Conservation (phyloP, 2,329 filamentous ascomycete species). For the Aspergillus fischeri region DNA sequence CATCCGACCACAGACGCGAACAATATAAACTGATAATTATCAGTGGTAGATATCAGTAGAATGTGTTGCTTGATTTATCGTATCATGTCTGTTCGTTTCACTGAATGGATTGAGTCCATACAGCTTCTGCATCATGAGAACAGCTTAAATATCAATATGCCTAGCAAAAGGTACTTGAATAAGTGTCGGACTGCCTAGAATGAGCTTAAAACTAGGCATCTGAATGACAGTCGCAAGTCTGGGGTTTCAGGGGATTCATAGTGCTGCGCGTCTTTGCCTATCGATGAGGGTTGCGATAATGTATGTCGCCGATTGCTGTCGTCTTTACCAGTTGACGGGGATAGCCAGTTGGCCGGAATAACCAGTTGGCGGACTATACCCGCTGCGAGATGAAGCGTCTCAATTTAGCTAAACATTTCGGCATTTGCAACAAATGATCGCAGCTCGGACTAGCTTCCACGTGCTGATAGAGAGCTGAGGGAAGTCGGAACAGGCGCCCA, state of each 20-base stretch:
- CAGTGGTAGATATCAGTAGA: too few relatives aligned
- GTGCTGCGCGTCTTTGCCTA: neutral
- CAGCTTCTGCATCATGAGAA: too few relatives aligned
- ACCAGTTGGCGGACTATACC: neutral
- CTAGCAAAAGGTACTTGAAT: too few relatives aligned
- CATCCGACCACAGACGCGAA: too few relatives aligned
- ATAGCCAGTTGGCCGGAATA: neutral
- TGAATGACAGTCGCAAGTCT: neutral
- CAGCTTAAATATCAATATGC: too few relatives aligned
- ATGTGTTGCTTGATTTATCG: too few relatives aligned
- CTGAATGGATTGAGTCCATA: too few relatives aligned
- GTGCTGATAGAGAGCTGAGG: slow-evolving; percentile 21
- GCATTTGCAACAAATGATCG: neutral
- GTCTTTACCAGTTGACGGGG: neutral
- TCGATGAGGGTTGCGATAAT: too few relatives aligned
- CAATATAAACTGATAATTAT: too few relatives aligned
- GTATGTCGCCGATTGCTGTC: neutral
- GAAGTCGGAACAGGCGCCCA: slow-evolving; percentile 6
- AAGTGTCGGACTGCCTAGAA: too few relatives aligned
- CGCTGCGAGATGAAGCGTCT: neutral
- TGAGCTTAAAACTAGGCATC: neutral
- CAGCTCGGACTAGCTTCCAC: slow-evolving; percentile 10
- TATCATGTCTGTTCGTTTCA: too few relatives aligned
- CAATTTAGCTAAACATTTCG: neutral
- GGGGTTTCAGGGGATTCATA: neutral